Percentiles rank a stretch among this genome's conserved stretches.
phyloP scores from a whole-genome alignment of 805 yeast genomes.

The Pichia gijzeniarum region DNA sequence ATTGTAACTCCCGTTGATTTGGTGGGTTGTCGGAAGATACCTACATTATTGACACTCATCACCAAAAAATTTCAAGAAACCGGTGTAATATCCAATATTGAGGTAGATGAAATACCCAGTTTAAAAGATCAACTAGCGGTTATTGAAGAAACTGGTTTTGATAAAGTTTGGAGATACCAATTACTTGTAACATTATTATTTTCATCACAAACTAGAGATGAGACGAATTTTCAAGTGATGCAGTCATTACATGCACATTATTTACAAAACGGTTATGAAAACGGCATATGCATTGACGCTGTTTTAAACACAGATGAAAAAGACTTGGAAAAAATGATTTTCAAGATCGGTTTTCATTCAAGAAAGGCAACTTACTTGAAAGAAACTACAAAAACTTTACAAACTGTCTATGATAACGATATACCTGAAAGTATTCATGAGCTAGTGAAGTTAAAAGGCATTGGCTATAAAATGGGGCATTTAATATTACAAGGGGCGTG shows the following conservation, averaged over 20 bases:
- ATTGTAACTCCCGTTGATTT: slow-evolving; percentile 81
- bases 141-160: slow-evolving; percentile 18
- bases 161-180: slow-evolving; percentile 56
- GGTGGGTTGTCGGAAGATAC: slow-evolving; percentile 72
- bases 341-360: slow-evolving; percentile 80
- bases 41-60: slow-evolving; percentile 35
- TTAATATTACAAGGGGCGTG: slow-evolving; percentile 77
- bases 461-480: slow-evolving; percentile 94
- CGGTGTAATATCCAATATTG: slow-evolving; percentile 5
- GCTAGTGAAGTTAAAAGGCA: slow-evolving; percentile 72
- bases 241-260: slow-evolving; percentile 46
- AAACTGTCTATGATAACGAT: slow-evolving; percentile 50
- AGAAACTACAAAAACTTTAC: slow-evolving; percentile 48
- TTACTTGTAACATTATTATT: slow-evolving; percentile 75
- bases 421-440: slow-evolving; percentile 67
- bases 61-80: slow-evolving; percentile 13
- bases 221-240: slow-evolving; percentile 72
- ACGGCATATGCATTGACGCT: slow-evolving; percentile 56
- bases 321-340: slow-evolving; percentile 59
- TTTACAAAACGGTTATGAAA: slow-evolving; percentile 30
- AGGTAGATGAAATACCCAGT: slow-evolving; percentile 5
- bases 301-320: slow-evolving; percentile 43
- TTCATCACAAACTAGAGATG: slow-evolving; percentile 90
- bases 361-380: slow-evolving; percentile 71
- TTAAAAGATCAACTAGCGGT: background rate